phyloP scores from a whole-genome alignment of 2,329 filamentous ascomycete species.

The Berkeleyomyces rouxiae region DNA sequence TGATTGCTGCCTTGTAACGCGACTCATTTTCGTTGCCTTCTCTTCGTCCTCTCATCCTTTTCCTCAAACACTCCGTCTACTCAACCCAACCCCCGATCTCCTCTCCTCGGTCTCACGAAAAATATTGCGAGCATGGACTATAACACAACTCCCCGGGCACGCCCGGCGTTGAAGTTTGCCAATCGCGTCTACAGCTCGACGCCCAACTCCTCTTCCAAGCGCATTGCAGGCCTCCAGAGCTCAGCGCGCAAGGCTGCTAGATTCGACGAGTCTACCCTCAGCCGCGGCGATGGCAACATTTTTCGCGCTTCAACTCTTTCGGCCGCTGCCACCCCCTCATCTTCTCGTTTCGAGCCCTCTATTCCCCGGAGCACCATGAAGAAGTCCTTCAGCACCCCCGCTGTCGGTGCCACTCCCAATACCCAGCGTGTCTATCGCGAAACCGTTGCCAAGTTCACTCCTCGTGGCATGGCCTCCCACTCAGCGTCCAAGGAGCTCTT shows the following conservation, averaged over 20 bases:
- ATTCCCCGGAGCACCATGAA: conserved; percentile 29
- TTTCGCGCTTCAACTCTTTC: conserved; percentile 25
- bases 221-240: conserved; percentile 24
- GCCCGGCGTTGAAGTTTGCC: conserved; percentile 27
- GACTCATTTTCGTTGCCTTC: background rate
- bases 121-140: conserved; percentile 7
- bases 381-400: conserved; percentile 31
- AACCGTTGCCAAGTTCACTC: conserved; percentile 29
- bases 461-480: conserved; percentile 33
- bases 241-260: conserved; percentile 21
- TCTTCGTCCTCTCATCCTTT: background rate
- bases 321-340: conserved; percentile 20
- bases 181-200: conserved; percentile 25
- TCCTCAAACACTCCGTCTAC: background rate
- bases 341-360: conserved; percentile 29
- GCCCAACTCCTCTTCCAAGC: conserved; percentile 16
- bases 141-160: conserved; percentile 17
- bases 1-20: conserved; percentile 5
- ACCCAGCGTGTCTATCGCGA: conserved; percentile 28
- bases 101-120: background rate
- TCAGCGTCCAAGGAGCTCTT: conserved; percentile 34
- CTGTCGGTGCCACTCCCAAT: conserved; percentile 27
- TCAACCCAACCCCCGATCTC: background rate
- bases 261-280: conserved; percentile 17
- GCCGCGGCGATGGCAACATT: conserved; percentile 25